Evolutionary conservation across 2,329 filamentous ascomycete genomes (phyloP).

Genomic region (Pseudogymnoascus verrucosus): DNA sequence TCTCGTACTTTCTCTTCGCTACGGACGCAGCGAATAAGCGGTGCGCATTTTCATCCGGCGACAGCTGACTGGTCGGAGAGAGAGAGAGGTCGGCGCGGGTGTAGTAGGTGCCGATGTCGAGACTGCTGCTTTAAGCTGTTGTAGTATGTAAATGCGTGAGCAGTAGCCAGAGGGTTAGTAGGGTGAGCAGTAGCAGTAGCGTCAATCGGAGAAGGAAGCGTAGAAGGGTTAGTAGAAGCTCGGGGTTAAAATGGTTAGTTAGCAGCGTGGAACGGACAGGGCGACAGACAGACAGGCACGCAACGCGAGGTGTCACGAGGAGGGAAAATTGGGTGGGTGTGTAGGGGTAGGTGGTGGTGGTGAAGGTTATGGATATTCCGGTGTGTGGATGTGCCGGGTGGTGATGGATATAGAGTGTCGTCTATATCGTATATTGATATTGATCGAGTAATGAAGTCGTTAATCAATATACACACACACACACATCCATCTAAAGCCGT

Average conservation of each 20-base stretch:
- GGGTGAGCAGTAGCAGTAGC: no score
- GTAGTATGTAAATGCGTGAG: no score
- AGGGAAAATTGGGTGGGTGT: background rate
- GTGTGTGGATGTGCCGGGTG: background rate
- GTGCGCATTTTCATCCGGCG: background rate
- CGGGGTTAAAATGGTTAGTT: no score
- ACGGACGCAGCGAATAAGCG: background rate
- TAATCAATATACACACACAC: no score
- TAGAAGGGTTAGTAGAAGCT: no score
- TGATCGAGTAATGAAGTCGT: no score
- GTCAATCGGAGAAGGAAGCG: no score
- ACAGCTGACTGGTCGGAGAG: no score
- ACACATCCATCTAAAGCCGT: no score
- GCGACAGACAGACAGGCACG: background rate
- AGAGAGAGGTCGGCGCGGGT: background rate
- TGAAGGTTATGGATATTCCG: background rate
- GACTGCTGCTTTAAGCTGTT: background rate
- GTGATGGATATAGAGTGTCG: background rate
- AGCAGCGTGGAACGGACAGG: no score
- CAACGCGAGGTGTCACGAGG: background rate
- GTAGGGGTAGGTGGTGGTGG: no score
- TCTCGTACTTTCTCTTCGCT: background rate
- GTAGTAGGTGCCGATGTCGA: background rate
- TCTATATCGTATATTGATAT: background rate
- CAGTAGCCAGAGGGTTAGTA: no score